Evolutionary conservation across 352 stramenopile species (phyloP), one percentile per base, ranked within the genome.

Genomic region (Phytophthora sp.): DNA sequence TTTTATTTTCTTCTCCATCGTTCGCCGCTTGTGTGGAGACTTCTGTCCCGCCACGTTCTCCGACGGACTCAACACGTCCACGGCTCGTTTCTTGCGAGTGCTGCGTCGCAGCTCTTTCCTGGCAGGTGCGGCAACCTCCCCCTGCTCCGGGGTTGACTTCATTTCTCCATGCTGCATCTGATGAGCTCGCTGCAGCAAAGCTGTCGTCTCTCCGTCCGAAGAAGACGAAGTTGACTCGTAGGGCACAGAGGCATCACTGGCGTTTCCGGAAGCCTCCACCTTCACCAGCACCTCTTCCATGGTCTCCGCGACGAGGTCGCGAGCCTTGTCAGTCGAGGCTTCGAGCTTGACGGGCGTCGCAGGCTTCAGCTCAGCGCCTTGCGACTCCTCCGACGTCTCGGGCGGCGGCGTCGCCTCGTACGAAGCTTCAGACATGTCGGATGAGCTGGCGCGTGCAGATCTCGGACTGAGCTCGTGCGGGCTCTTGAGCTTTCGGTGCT

Each of bases 61-160:
- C 13, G 53, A 60, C 18, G 54, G 50, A 46, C 51, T 70, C 18
- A 71, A 24, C 8, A 68, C 2, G 6, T 71, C 50, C 27, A 77
- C 69, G 12, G 59, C 43, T n/a, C 59, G 54, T 17, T 59, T 58
- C 31, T 73, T 77, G 28, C 69, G 69, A 31, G 38, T 24, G 11
- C 63, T 72, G 26, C 51, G 65, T 31, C 63, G 62, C 4, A 41
- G 26, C 15, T 52, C 43, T 8, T 32, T 7, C 0, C 11, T 9
- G 17, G 12, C 18, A 3, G 2, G 10, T 6, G 9, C 15, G 12
- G 13, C 27, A 26, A 35, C 35, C 20, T 54, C 42, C 18, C 42
- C 11, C 4, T 30, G 35, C 17, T 58, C 38, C 17, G 52, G 9
- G 5, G 30, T 18, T 1, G 17, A 15, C 35, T 31, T 21, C 50